These are phyloP conservation scores for Fusarium sp. DNA, from an alignment of 2,329 filamentous ascomycete species.

Conservation along the genomic window DNA sequence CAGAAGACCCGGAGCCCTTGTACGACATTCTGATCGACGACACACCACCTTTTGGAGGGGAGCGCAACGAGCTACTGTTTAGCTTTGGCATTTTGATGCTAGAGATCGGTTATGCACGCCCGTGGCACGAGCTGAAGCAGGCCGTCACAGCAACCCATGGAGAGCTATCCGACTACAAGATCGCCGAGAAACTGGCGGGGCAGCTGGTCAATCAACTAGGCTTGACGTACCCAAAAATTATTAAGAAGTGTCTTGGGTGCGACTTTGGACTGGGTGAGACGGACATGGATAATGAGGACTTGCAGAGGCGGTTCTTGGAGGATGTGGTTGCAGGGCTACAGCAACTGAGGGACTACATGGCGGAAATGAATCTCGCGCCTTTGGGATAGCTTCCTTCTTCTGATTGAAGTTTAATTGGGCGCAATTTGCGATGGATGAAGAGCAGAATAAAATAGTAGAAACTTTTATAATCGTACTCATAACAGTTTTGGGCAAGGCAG, in stretches of 20 bases:
- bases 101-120: neutral
- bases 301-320: neutral
- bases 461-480: too few species aligned
- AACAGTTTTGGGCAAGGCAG: too few species aligned
- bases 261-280: neutral
- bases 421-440: too few species aligned
- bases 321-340: neutral
- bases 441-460: too few species aligned
- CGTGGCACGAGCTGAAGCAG: neutral
- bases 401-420: too few species aligned
- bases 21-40: too few species aligned
- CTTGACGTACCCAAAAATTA: neutral
- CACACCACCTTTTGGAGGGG: too few species aligned
- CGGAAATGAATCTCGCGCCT: neutral
- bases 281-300: neutral
- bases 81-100: neutral
- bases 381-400: neutral
- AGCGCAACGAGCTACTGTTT: neutral
- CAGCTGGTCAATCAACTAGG: neutral
- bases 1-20: too few species aligned
- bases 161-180: neutral
- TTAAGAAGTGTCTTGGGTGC: neutral
- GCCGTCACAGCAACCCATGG: neutral
- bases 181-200: neutral
- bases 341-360: neutral